Percentiles rank a stretch among this genome's conserved stretches.
Evolutionary conservation across 1,139 yeast genomes (phyloP).

Genomic region (Scheffersomyces illinoinensis): DNA sequence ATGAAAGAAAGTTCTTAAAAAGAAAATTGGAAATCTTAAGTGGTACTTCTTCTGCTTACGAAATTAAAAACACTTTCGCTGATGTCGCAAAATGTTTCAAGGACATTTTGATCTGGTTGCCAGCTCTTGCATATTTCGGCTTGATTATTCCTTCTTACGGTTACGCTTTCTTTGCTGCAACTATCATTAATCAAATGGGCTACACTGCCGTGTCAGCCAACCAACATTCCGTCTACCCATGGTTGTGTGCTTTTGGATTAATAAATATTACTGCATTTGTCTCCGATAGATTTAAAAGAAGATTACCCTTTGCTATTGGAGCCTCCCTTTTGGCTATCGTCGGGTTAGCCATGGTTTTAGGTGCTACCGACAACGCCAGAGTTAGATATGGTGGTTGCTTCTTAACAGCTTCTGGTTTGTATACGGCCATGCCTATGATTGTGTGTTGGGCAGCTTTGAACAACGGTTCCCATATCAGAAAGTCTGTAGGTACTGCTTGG

Average conservation of each 20-base stretch:
- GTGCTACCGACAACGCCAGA: constrained; percentile 31
- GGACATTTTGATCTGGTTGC: constrained; percentile 50
- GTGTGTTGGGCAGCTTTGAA: constrained; percentile 74
- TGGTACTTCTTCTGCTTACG: constrained; percentile 56
- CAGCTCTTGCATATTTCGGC: constrained; percentile 63
- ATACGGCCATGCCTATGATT: constrained; percentile 71
- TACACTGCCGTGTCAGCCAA: constrained; percentile 65
- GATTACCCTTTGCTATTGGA: constrained; percentile 50
- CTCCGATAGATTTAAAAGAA: constrained; percentile 49
- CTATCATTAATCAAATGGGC: constrained; percentile 58
- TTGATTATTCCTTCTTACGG: constrained; percentile 69
- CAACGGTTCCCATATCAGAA: constrained; percentile 69
- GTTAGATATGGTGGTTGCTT: constrained; percentile 74
- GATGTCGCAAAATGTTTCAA: constrained; percentile 48
- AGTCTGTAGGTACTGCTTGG: constrained; percentile 73
- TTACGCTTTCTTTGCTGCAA: constrained; percentile 69
- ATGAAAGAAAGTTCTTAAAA: constrained; percentile 52
- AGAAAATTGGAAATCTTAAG: constrained; percentile 53
- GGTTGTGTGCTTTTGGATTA: constrained; percentile 63
- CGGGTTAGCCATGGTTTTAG: constrained; percentile 56
- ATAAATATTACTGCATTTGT: constrained; percentile 47
- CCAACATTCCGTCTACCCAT: constrained; percentile 70
- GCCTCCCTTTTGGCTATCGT: constrained; percentile 45
- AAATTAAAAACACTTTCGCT: constrained; percentile 40
- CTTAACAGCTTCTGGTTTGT: constrained; percentile 63